These are phyloP conservation scores for Metschnikowia baotianmanensis DNA, from an alignment of 805 yeast genomes.

Conservation along the genomic window DNA sequence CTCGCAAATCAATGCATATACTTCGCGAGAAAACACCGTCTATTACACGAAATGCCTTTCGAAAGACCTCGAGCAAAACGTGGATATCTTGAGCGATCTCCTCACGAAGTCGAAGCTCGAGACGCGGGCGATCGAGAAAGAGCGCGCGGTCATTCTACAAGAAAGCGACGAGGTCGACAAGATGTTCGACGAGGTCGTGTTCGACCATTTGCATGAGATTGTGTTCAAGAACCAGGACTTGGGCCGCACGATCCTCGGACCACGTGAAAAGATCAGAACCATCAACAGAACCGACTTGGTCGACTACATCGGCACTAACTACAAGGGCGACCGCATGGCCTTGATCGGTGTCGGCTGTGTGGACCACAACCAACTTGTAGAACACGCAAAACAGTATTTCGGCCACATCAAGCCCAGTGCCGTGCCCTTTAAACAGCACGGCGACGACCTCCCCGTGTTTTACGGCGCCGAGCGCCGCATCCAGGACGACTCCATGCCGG, in stretches of 20 bases:
- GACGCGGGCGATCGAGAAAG: constrained; percentile 84
- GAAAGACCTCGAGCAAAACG: constrained; percentile 77
- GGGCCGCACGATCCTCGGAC: constrained; percentile 96
- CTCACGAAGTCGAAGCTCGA: constrained; percentile 83
- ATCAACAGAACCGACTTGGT: constrained; percentile 75
- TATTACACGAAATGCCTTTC: constrained; percentile 88
- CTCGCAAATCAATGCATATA: constrained; percentile 96
- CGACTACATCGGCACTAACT: constrained; percentile 78
- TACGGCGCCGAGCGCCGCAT: constrained; percentile 83
- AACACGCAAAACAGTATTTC: constrained; percentile 72
- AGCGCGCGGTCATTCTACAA: constrained; percentile 92
- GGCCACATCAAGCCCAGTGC: constrained; percentile 62
- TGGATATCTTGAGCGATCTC: constrained; percentile 86
- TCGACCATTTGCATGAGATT: constrained; percentile 92
- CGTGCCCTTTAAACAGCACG: constrained; percentile 69
- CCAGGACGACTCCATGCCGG: constrained; percentile 78
- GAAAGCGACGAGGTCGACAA: constrained; percentile 98
- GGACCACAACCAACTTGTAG: constrained; percentile 78
- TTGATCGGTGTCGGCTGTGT: constrained; percentile 96
- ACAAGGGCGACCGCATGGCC: constrained; percentile 96
- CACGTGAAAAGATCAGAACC: constrained; percentile 80
- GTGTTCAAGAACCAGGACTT: constrained; percentile 88
- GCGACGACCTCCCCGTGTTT: constrained; percentile 75
- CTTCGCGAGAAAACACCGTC: constrained; percentile 96
- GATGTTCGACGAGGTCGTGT: constrained; percentile 97